phyloP scores from a whole-genome alignment of 805 yeast genomes.

The Cyberlindnera maritima region DNA sequence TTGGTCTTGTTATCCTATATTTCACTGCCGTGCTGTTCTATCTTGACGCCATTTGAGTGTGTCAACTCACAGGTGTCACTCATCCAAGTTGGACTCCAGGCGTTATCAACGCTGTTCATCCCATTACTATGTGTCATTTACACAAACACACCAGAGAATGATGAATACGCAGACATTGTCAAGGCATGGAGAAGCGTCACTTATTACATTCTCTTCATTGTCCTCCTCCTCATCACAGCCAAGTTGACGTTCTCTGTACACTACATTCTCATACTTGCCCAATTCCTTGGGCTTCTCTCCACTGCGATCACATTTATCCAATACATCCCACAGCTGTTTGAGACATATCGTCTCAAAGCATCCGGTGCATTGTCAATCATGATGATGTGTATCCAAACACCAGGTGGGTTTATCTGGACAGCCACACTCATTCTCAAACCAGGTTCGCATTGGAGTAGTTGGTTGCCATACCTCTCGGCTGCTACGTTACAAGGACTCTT shows the following conservation, averaged over 20 bases:
- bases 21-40: slow-evolving; percentile 60
- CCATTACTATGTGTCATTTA: slow-evolving; percentile 50
- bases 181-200: slow-evolving; percentile 40
- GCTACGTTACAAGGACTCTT: slow-evolving; percentile 64
- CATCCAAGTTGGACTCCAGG: slow-evolving; percentile 63
- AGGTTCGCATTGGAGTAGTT: slow-evolving; percentile 82
- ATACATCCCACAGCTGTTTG: slow-evolving; percentile 75
- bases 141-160: slow-evolving; percentile 44
- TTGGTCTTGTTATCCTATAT: slow-evolving; percentile 57
- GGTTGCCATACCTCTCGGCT: slow-evolving; percentile 77
- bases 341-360: slow-evolving; percentile 66
- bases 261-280: slow-evolving; percentile 44
- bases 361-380: slow-evolving; percentile 77
- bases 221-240: slow-evolving; percentile 33
- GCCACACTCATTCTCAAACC: slow-evolving; percentile 66
- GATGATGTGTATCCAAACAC: slow-evolving; percentile 86
- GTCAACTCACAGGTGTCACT: slow-evolving; percentile 63
- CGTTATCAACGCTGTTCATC: slow-evolving; percentile 56
- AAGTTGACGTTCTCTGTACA: slow-evolving; percentile 23
- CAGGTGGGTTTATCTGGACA: slow-evolving; percentile 84
- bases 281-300: slow-evolving; percentile 61
- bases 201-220: slow-evolving; percentile 32
- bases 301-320: slow-evolving; percentile 64
- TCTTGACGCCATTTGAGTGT: slow-evolving; percentile 53
- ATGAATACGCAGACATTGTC: slow-evolving; percentile 37